phyloP scores from a whole-genome alignment of 2,329 filamentous ascomycete species.

The Chaetomiaceae sp. region DNA sequence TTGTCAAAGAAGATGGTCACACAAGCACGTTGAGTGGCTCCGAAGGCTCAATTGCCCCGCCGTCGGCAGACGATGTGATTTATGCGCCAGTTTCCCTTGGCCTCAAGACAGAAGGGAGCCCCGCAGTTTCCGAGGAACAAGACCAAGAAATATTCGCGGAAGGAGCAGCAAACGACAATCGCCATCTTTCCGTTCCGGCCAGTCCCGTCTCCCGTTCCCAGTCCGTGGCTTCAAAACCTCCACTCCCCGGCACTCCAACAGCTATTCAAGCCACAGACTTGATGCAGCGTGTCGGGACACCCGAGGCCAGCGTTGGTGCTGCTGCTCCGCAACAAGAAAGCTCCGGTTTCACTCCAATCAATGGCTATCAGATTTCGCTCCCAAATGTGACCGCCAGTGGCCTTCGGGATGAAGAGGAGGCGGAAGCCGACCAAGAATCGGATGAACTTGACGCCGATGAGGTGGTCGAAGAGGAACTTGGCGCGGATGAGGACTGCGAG shows the following conservation, averaged over 20 bases:
- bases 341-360: constrained; percentile 27
- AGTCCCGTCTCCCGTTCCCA: too few species aligned
- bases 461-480: constrained; percentile 13
- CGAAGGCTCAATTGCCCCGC: neutral
- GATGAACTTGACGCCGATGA: constrained; percentile 21
- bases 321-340: neutral
- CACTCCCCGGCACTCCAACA: neutral
- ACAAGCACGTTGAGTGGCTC: neutral
- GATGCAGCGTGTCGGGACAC: neutral
- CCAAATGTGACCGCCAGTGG: neutral
- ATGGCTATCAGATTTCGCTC: constrained; percentile 21
- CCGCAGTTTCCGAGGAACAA: too few species aligned
- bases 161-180: too few species aligned
- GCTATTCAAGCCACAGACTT: neutral
- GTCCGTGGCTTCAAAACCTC: neutral
- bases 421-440: constrained; percentile 4
- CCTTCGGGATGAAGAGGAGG: constrained; percentile 8
- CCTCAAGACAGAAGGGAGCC: too few species aligned
- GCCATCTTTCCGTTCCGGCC: too few species aligned
- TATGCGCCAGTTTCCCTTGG: too few species aligned
- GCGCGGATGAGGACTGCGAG: constrained; percentile 13
- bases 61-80: too few species aligned
- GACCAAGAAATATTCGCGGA: too few species aligned
- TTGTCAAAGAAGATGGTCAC: neutral
- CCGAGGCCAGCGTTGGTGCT: neutral